A percentile compares a stretch with the other conserved stretches of the same genome.
These are phyloP conservation scores for Actinidia polygama DNA, from an alignment of 179 eudicot genomes.

Conservation along the genomic window DNA sequence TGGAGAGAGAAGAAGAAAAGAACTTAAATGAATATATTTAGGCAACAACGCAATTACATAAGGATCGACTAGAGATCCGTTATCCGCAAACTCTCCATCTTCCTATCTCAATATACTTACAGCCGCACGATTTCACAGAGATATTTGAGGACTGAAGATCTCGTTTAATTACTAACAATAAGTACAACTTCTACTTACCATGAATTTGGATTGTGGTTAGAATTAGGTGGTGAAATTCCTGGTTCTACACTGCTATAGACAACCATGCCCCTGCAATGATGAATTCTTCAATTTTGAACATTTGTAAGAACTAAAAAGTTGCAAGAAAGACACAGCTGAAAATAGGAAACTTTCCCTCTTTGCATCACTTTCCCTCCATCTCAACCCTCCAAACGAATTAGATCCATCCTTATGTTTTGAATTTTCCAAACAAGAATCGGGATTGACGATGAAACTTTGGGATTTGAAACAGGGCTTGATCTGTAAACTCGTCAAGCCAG, in stretches of 20 bases:
- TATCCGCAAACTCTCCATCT: too few species aligned
- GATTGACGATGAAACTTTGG: not conserved
- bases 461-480: not conserved
- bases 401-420: not conserved
- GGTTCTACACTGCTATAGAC: slow-evolving; percentile 30
- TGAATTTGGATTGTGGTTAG: slow-evolving; percentile 29
- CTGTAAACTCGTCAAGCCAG: not conserved
- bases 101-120: too few species aligned
- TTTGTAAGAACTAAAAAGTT: not conserved
- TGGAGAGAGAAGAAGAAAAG: not conserved
- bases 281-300: not conserved
- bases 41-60: not conserved
- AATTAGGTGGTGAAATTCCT: slow-evolving; percentile 33
- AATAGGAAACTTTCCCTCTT: not conserved
- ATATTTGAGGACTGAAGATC: too few species aligned
- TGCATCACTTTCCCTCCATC: not conserved
- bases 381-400: not conserved
- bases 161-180: too few species aligned
- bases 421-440: not conserved
- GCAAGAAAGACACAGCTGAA: not conserved
- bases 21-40: not conserved
- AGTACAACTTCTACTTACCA: slow-evolving; percentile 21
- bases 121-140: too few species aligned
- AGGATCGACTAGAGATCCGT: too few species aligned
- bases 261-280: slow-evolving; percentile 27